Conservation (phyloP, 179 eudicot genomes). For the Vitellaria paradoxa region DNA sequence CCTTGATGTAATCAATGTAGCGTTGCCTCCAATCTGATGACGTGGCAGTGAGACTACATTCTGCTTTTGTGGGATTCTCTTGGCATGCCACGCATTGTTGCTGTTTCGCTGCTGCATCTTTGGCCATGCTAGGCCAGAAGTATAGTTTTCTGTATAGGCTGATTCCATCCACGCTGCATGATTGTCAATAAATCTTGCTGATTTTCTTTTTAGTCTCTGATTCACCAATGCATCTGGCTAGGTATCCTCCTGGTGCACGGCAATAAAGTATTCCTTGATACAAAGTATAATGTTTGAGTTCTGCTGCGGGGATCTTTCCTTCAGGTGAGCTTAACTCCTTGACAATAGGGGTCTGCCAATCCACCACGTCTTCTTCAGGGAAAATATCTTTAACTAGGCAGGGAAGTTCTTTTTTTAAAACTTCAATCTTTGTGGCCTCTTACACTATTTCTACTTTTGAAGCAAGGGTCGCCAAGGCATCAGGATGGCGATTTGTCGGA, state of each 20-base stretch:
- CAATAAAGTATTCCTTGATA: background rate
- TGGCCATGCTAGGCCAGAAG: no score
- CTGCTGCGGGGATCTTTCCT: background rate
- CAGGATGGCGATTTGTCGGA: background rate
- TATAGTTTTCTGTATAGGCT: no score
- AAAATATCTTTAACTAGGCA: background rate
- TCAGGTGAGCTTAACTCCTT: background rate
- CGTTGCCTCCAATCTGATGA: no score
- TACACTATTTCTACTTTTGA: background rate
- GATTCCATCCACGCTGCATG: no score
- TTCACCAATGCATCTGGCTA: background rate
- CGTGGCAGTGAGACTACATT: no score
- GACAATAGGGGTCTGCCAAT: background rate
- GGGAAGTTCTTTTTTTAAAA: background rate
- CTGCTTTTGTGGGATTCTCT: no score
- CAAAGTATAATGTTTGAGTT: background rate
- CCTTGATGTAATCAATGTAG: no score
- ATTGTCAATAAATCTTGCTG: no score
- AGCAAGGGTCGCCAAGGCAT: background rate
- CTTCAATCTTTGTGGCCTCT: background rate
- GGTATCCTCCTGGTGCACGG: background rate
- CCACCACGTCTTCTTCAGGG: background rate
- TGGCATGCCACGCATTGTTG: no score
- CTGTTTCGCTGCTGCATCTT: no score
- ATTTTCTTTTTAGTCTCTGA: no score